These are phyloP conservation scores for Nicotiana knightiana DNA, from an alignment of 257 asterid genomes.

Conservation along the genomic window DNA sequence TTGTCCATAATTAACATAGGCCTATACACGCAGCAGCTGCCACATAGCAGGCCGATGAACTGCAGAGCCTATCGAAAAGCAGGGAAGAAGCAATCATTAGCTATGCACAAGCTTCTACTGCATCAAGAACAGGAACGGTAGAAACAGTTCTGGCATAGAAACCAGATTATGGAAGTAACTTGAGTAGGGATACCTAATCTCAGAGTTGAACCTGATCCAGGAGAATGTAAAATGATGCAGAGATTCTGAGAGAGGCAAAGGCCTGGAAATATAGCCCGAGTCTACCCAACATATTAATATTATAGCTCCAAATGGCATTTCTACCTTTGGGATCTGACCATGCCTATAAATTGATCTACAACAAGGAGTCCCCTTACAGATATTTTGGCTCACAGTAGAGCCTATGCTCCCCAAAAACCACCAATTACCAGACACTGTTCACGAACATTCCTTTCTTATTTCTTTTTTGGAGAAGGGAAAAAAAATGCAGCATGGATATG, in stretches of 20 bases:
- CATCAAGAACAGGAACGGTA: not conserved
- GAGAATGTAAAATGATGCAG: not conserved
- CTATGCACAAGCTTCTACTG: not conserved
- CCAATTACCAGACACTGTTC: not conserved
- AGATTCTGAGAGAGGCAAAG: not conserved
- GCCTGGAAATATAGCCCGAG: not conserved
- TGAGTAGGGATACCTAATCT: not conserved
- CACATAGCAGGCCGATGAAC: slow-evolving; percentile 73
- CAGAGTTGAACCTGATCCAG: not conserved
- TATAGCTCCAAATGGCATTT: not conserved
- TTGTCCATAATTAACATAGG: slow-evolving; percentile 53
- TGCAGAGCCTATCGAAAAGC: slow-evolving; percentile 54
- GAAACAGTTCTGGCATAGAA: not conserved
- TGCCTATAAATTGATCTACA: not conserved
- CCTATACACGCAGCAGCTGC: slow-evolving; percentile 74
- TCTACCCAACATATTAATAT: not conserved
- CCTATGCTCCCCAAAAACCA: not conserved
- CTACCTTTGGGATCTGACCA: not conserved
- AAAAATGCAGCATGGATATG: not conserved
- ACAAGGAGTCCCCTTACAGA: not conserved
- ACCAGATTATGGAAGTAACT: not conserved
- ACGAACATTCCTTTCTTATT: not conserved
- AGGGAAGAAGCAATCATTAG: not conserved
- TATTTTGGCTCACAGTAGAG: not conserved
- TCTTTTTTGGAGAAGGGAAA: not conserved